Evolutionary conservation across 1,284 basidiomycete genomes (phyloP).

Genomic region (Hypsizygus ulmarius): DNA sequence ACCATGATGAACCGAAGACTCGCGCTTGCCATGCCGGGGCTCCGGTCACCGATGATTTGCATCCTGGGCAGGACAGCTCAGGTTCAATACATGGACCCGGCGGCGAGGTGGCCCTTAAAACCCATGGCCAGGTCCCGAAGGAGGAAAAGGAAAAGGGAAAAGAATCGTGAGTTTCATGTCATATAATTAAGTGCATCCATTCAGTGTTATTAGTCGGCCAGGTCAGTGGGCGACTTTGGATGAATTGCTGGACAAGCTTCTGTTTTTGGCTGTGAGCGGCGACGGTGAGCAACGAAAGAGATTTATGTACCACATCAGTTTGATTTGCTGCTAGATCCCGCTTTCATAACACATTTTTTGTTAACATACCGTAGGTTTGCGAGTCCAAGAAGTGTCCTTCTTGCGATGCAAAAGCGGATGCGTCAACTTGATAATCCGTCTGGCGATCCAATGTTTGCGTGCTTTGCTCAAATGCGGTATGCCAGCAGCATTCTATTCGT

Average conservation of each 20-base stretch:
- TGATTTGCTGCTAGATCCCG: conserved; percentile 49
- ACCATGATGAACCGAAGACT: conserved; percentile 43
- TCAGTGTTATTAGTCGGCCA: conserved; percentile 45
- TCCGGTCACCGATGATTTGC: neutral
- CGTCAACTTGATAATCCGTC: conserved; percentile 67
- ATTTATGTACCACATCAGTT: conserved; percentile 11
- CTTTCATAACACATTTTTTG: conserved; percentile 73
- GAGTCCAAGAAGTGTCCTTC: conserved; percentile 68
- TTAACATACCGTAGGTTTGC: conserved; percentile 79
- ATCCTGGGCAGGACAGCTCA: conserved; percentile 10
- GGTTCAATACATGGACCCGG: conserved; percentile 19
- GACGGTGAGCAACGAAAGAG: conserved; percentile 52
- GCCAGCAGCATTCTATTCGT: conserved; percentile 7
- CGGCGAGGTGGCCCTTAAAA: conserved; percentile 2
- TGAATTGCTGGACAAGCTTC: conserved; percentile 71
- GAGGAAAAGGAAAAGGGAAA: conserved; percentile 32
- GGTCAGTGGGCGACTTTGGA: conserved; percentile 71
- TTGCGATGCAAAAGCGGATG: conserved; percentile 83
- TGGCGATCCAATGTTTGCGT: conserved; percentile 79
- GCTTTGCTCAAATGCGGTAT: conserved; percentile 80
- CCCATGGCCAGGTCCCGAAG: conserved; percentile 7
- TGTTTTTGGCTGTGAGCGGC: conserved; percentile 73
- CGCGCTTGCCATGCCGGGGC: conserved; percentile 19
- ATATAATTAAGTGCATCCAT: conserved; percentile 1
- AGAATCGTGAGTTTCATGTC: conserved; percentile 39